These are phyloP conservation scores for Penicillium sp. DNA, from an alignment of 2,329 filamentous ascomycete genomes.

Conservation along the genomic window DNA sequence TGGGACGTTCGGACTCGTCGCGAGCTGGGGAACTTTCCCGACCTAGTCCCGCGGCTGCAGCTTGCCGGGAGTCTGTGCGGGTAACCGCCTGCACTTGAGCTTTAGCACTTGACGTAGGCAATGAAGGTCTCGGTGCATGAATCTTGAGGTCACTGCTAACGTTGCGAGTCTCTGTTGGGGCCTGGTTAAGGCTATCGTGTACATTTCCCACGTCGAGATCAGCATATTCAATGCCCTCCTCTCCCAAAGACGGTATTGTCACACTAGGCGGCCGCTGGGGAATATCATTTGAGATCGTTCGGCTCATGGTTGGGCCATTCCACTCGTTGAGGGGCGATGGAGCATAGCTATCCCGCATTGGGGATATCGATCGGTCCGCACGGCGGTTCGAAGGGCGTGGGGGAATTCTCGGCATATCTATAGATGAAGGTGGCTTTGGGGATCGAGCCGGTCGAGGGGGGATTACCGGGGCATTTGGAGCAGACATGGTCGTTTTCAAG, in stretches of 20 bases:
- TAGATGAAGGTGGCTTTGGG: slow-evolving; percentile 51
- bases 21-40: slow-evolving; percentile 55
- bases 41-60: slow-evolving; percentile 82
- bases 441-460: slow-evolving; percentile 66
- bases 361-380: slow-evolving; percentile 75
- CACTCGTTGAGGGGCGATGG: slow-evolving; percentile 82
- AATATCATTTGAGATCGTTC: slow-evolving; percentile 40
- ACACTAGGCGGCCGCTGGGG: slow-evolving; percentile 72
- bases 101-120: slow-evolving; percentile 80
- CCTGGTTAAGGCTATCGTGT: slow-evolving; percentile 48
- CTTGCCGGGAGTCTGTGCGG: slow-evolving; percentile 85
- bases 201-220: slow-evolving; percentile 56
- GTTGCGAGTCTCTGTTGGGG: slow-evolving; percentile 75
- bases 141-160: slow-evolving; percentile 82
- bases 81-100: slow-evolving; percentile 82
- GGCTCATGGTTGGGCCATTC: slow-evolving; percentile 44
- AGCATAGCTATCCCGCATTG: slow-evolving; percentile 76
- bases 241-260: slow-evolving; percentile 79
- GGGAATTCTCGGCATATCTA: slow-evolving; percentile 72
- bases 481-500: slow-evolving; percentile 39
- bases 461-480: slow-evolving; percentile 58
- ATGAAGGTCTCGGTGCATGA: slow-evolving; percentile 84
- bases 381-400: slow-evolving; percentile 71
- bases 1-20: slow-evolving; percentile 58
- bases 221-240: slow-evolving; percentile 89